A percentile compares a stretch with the other conserved stretches of the same genome.
These are phyloP conservation scores for Cadophora luteo-olivacea DNA, from an alignment of 2,329 filamentous ascomycete genomes.

Conservation along the genomic window DNA sequence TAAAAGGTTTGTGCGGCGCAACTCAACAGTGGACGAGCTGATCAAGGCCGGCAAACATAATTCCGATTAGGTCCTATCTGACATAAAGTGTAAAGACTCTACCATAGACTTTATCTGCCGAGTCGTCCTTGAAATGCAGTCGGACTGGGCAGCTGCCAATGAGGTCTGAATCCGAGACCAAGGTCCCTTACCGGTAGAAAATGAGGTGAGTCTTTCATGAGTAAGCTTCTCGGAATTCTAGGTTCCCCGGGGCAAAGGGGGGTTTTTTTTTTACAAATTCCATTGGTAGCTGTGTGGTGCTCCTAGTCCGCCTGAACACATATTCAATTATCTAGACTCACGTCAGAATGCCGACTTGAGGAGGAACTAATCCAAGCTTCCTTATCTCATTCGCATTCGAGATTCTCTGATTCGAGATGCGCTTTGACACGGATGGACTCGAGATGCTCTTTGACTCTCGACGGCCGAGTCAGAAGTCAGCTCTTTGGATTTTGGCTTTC, in stretches of 20 bases:
- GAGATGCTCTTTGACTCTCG: neutral
- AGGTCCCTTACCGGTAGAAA: constrained; percentile 1
- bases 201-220: neutral
- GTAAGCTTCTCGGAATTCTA: neutral
- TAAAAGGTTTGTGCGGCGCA: constrained; percentile 6
- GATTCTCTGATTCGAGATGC: neutral
- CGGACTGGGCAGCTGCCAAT: neutral
- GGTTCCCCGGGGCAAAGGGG: neutral
- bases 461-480: neutral
- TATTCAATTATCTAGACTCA: neutral
- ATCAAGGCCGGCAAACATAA: neutral
- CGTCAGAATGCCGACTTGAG: neutral
- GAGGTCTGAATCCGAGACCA: neutral
- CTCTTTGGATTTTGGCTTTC: neutral
- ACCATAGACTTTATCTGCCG: neutral
- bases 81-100: neutral
- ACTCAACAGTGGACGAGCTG: neutral
- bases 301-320: neutral
- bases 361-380: neutral
- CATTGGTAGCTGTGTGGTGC: neutral
- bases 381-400: neutral
- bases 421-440: neutral
- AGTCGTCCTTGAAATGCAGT: neutral
- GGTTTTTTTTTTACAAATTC: too few species aligned
- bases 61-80: neutral